Conservation (phyloP, 352 stramenopile genomes). For the Phytophthora constricta region DNA sequence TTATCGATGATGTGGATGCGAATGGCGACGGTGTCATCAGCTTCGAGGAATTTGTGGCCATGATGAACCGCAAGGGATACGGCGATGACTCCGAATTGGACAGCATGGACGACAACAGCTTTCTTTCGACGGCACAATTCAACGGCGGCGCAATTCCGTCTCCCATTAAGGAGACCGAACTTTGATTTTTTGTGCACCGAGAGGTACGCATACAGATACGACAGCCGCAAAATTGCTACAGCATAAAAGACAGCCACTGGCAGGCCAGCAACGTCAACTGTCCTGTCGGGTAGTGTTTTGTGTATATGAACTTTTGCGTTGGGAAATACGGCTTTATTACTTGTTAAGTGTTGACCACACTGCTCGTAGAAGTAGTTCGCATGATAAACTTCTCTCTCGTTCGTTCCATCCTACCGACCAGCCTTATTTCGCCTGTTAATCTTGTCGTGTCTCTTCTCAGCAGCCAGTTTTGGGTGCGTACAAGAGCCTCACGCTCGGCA, state of each 20-base stretch:
- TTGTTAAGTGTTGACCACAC: too few species aligned
- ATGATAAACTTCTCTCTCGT: too few species aligned
- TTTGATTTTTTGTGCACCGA: too few species aligned
- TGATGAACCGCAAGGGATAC: conserved; percentile 90
- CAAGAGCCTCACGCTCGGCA: conserved; percentile 69
- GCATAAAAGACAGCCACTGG: neutral
- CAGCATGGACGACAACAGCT: conserved; percentile 66
- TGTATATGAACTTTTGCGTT: conserved; percentile 13
- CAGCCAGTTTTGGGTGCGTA: conserved; percentile 63
- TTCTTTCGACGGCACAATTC: conserved; percentile 55
- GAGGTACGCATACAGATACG: conserved; percentile 5
- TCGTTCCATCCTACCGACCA: conserved; percentile 26
- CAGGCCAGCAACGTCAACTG: too few species aligned
- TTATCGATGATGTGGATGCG: conserved; percentile 92
- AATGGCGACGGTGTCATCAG: conserved; percentile 92
- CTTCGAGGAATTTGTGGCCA: conserved; percentile 93
- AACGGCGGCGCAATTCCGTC: conserved; percentile 26
- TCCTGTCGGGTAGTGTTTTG: conserved; percentile 20
- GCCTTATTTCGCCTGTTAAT: conserved; percentile 78
- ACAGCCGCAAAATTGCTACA: conserved; percentile 27
- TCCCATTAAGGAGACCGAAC: conserved; percentile 76
- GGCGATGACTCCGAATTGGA: conserved; percentile 77
- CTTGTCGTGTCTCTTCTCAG: conserved; percentile 81
- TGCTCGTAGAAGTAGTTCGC: too few species aligned
- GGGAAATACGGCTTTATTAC: neutral